Conservation (phyloP, 176 grass and related monocot species). For the Juncus inflexus region DNA sequence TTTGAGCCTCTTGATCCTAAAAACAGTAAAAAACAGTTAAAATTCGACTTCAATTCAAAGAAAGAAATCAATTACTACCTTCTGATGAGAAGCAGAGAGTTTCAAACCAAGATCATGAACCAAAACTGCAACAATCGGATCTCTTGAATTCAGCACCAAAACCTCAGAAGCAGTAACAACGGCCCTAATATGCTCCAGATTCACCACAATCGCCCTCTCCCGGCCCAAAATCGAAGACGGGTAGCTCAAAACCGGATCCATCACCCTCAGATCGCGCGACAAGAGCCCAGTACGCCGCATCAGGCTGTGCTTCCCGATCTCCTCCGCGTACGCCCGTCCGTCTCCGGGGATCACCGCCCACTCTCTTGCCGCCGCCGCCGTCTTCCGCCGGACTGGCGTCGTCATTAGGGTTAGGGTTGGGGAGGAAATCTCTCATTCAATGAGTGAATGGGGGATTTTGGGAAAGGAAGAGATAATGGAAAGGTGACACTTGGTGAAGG, state of each 20-base stretch:
- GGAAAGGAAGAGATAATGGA: neutral
- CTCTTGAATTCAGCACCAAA: conserved; percentile 39
- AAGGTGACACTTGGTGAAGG: conserved; percentile 17
- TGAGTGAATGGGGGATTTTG: neutral
- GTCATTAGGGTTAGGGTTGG: neutral
- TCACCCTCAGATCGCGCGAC: conserved; percentile 37
- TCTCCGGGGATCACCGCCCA: conserved; percentile 33
- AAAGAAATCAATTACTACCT: neutral
- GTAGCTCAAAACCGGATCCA: conserved; percentile 48
- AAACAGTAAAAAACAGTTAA: neutral
- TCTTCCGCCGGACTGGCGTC: conserved; percentile 6
- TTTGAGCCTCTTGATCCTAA: no score
- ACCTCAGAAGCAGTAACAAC: conserved; percentile 66
- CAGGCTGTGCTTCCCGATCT: conserved; percentile 37
- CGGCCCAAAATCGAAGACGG: conserved; percentile 37
- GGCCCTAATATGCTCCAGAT: conserved; percentile 61
- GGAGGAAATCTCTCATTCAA: neutral
- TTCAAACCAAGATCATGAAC: conserved; percentile 35
- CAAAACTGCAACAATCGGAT: conserved; percentile 43
- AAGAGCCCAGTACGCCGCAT: conserved; percentile 45
- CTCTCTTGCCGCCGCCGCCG: conserved; percentile 5
- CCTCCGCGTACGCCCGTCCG: conserved; percentile 21
- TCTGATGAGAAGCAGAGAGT: conserved; percentile 10
- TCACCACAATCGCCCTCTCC: conserved; percentile 57
- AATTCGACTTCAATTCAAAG: no score